Base-by-base conservation (phyloP, 2,329 filamentous ascomycete genomes). In the Allantophomopsis lycopodina region DNA sequence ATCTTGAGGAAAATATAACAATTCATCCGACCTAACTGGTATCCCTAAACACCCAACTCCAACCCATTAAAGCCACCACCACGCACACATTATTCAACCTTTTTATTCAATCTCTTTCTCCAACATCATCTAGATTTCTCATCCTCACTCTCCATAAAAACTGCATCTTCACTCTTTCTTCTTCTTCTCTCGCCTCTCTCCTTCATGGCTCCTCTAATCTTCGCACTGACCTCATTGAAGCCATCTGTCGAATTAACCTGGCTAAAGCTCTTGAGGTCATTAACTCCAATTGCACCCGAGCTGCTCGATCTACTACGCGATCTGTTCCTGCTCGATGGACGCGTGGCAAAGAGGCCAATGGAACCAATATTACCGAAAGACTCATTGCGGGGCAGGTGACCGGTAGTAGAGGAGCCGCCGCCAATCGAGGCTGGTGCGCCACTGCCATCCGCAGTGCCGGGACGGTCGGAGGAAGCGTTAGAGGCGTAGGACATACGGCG, bases 331-430 rank as follows among this genome's bases (percentile, higher is more conserved):
- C 83, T 93, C n/a, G 81, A 72, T 4, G 88, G 87, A 21, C 84
- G 72, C 13, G 85, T 91, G 2, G 88, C 86, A 63, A 96, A 98
- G 61, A 98, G 80, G 44, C 83, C 84, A 48, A 94, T 81, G 37
- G 74, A 77, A 11, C 84, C 82, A 46, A 96, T 81, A 58, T 96
- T 89, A 59, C 80, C 80, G 63, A 95, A 95, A 1, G 84, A 91
- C 60, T 96, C 91, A 63, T 94, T 95, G 44, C 83, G 79, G 7
- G 89, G 88, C 48, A 73, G 50, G 31, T 53, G 51, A 10, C 55
- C 53, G 40, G 55, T 55, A 32, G 28, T 14, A 35, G 50, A 41
- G 12, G 49, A 51, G 23, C 52, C 48, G 28, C 50, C 52, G 28
- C 44, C 50, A 36, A 53, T 53, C 2, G 51, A 49, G n/a, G 51